Evolutionary conservation across 192 early-diverging fungal genomes (phyloP).

Genomic region (Podila epicladia): DNA sequence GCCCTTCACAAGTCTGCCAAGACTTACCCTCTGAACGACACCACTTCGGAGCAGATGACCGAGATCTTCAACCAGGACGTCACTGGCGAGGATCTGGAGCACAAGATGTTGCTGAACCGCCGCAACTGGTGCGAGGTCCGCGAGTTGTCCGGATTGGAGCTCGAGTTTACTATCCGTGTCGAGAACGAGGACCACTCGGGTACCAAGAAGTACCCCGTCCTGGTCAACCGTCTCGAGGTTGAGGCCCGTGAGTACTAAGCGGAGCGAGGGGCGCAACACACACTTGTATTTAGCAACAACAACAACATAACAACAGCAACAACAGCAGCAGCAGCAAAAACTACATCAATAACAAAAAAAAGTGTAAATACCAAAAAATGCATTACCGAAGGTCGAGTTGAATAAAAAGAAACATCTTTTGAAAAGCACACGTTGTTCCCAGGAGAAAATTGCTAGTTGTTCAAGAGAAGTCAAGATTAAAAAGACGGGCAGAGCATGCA

Average conservation of each 20-base stretch:
- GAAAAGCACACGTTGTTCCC: no score
- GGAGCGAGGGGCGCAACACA: not conserved
- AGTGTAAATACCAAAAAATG: no score
- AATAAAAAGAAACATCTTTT: no score
- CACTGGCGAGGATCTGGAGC: slow-evolving; percentile 57
- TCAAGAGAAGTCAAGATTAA: no score
- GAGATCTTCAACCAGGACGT: slow-evolving; percentile 75
- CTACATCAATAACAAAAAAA: no score
- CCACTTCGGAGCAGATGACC: slow-evolving; percentile 78
- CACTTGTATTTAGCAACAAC: no score
- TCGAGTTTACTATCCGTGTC: slow-evolving; percentile 46
- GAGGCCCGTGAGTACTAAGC: slow-evolving; percentile 27
- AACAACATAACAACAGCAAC: no score
- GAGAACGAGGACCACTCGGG: slow-evolving; percentile 40
- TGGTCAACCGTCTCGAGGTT: slow-evolving; percentile 36
- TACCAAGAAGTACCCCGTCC: slow-evolving; percentile 39
- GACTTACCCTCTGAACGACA: slow-evolving; percentile 64
- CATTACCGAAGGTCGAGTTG: no score
- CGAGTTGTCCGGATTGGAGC: slow-evolving; percentile 31
- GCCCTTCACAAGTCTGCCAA: slow-evolving; percentile 73
- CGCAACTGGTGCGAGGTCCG: slow-evolving; percentile 51
- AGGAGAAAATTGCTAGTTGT: no score
- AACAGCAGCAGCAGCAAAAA: no score
- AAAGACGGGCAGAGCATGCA: no score
- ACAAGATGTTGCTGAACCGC: slow-evolving; percentile 45